A percentile compares a stretch with the other conserved stretches of the same genome.
Conservation (phyloP, 305 asterid species). For the Solanum hybrid region DNA sequence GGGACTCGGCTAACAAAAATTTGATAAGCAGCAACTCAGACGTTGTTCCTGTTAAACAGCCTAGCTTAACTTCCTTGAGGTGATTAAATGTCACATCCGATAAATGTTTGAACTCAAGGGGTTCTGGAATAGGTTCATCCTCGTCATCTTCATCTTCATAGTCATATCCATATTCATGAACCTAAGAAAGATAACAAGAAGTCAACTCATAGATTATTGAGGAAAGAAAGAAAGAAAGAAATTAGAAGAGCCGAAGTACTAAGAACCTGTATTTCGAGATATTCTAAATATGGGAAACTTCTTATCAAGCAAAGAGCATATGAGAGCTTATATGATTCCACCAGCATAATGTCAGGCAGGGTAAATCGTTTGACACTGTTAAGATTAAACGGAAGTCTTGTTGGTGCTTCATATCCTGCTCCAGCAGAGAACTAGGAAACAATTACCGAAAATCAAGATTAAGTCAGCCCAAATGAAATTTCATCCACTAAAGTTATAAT, state of each 20-base stretch:
- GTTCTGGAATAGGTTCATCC: not conserved
- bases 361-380: slow-evolving; percentile 9
- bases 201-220: not conserved
- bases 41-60: not conserved
- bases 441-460: not conserved
- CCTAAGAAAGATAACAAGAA: not conserved
- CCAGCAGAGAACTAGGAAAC: not conserved
- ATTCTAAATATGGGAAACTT: slow-evolving; percentile 14
- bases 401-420: slow-evolving; percentile 1
- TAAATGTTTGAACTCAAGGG: not conserved
- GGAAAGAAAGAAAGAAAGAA: not conserved
- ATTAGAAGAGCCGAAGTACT: not conserved
- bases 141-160: not conserved
- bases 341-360: not conserved
- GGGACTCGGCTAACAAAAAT: not conserved
- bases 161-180: not conserved
- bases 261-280: slow-evolving; percentile 2
- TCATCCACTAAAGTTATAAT: not conserved
- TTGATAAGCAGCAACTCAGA: not conserved
- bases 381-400: slow-evolving; percentile 1
- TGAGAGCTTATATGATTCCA: not conserved
- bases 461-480: not conserved
- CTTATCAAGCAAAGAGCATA: slow-evolving; percentile 11
- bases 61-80: not conserved
- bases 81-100: not conserved